These are phyloP conservation scores for Candida anutae DNA, from an alignment of 1,139 yeast genomes.

Conservation along the genomic window DNA sequence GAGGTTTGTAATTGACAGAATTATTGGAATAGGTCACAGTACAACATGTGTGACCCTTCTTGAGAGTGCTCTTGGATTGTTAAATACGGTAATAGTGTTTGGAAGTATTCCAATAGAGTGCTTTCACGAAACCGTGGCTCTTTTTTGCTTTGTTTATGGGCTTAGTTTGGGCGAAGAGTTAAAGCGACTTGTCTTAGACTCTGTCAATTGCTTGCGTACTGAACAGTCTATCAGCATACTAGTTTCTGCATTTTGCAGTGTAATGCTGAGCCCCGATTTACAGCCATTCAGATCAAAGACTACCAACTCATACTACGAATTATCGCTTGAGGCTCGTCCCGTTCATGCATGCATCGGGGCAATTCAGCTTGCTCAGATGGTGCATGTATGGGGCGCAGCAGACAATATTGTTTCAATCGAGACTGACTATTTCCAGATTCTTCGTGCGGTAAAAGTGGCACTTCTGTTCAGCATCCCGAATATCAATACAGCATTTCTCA, in stretches of 20 bases:
- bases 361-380: slow-evolving; percentile 19
- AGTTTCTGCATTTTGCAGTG: slow-evolving; percentile 16
- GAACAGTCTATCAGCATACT: slow-evolving; percentile 16
- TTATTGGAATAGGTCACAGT: slow-evolving; percentile 32
- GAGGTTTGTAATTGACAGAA: slow-evolving; percentile 22
- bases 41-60: slow-evolving; percentile 37
- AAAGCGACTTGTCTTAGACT: slow-evolving; percentile 30
- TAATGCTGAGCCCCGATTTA: slow-evolving; percentile 20
- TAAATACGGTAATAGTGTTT: slow-evolving; percentile 40
- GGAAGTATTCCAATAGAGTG: slow-evolving; percentile 40
- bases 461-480: slow-evolving; percentile 21
- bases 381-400: slow-evolving; percentile 12
- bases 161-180: slow-evolving; percentile 28
- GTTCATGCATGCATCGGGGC: slow-evolving; percentile 46
- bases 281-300: slow-evolving; percentile 10
- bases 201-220: slow-evolving; percentile 15
- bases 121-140: slow-evolving; percentile 31
- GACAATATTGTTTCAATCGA: slow-evolving; percentile 12
- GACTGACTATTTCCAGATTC: slow-evolving; percentile 14
- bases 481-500: slow-evolving; percentile 24
- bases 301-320: slow-evolving; percentile 1
- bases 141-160: slow-evolving; percentile 48
- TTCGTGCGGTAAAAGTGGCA: slow-evolving; percentile 17
- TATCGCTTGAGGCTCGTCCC: slow-evolving; percentile 3
- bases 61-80: slow-evolving; percentile 32